Conservation (phyloP, 768 basidiomycete genomes). For the Kwoniella sp. region DNA sequence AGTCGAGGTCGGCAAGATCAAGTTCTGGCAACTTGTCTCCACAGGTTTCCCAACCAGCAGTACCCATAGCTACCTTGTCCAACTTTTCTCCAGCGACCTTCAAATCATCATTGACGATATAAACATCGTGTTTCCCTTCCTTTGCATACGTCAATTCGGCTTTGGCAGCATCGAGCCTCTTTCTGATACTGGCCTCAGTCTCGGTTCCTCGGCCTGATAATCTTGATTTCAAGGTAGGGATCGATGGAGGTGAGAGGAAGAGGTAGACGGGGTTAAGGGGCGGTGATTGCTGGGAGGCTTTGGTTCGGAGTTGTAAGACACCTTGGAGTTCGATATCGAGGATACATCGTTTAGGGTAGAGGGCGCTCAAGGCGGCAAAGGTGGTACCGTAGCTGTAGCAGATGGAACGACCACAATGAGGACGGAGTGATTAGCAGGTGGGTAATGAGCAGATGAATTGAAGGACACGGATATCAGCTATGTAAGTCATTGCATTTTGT, state of each 20-base stretch:
- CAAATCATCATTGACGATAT: slow-evolving; percentile 88
- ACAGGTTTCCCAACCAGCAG: slow-evolving; percentile 64
- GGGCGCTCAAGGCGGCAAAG: slow-evolving; percentile 70
- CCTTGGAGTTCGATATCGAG: slow-evolving; percentile 98
- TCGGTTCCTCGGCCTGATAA: slow-evolving; percentile 83
- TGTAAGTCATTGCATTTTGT: too few species aligned
- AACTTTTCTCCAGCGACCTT: slow-evolving; percentile 80
- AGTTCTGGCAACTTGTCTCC: slow-evolving; percentile 68
- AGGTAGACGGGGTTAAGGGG: slow-evolving; percentile 80
- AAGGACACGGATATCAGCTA: too few species aligned
- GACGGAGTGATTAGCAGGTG: background rate
- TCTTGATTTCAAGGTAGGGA: slow-evolving; percentile 69
- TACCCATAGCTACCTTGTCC: slow-evolving; percentile 74
- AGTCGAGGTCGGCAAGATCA: slow-evolving; percentile 44
- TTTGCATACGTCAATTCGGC: slow-evolving; percentile 83
- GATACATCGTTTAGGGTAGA: slow-evolving; percentile 80
- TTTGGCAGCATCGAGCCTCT: slow-evolving; percentile 74
- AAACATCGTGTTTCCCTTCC: slow-evolving; percentile 72
- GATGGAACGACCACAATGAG: background rate
- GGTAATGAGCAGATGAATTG: too few species aligned
- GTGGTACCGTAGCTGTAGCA: slow-evolving; percentile 75
- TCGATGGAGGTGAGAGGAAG: slow-evolving; percentile 86
- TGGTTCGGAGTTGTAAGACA: slow-evolving; percentile 79
- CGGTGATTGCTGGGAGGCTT: slow-evolving; percentile 59
- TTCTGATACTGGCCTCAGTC: slow-evolving; percentile 68